Conservation (phyloP, 768 basidiomycete species). For the Boletellus ananiceps region DNA sequence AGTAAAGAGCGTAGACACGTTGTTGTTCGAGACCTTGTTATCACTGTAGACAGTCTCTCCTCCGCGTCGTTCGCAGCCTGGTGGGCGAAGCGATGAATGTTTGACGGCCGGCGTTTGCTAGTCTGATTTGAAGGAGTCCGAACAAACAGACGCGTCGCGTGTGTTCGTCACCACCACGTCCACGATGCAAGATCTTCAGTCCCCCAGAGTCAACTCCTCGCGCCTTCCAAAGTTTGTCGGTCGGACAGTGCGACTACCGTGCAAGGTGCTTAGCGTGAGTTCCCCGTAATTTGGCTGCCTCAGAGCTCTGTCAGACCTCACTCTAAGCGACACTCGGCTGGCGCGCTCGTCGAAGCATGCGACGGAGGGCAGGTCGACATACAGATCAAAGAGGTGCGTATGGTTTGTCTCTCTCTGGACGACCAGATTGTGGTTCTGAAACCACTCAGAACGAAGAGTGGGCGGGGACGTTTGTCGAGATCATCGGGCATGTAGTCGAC, state of each 20-base stretch:
- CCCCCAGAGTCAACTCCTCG: slow-evolving; percentile 60
- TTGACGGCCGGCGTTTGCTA: too few relatives aligned
- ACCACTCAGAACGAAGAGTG: slow-evolving; percentile 39
- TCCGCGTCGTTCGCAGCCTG: too few relatives aligned
- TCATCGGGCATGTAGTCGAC: slow-evolving; percentile 58
- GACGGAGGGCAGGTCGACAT: slow-evolving; percentile 64
- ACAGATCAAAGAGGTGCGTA: slow-evolving; percentile 37
- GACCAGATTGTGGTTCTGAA: neutral
- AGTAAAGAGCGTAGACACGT: too few relatives aligned
- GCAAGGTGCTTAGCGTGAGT: slow-evolving; percentile 54
- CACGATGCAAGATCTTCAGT: slow-evolving; percentile 25
- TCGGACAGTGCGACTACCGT: slow-evolving; percentile 55
- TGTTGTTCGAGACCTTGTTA: too few relatives aligned
- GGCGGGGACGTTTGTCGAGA: slow-evolving; percentile 55
- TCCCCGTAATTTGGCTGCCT: neutral
- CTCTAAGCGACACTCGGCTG: slow-evolving; percentile 36
- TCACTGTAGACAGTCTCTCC: too few relatives aligned
- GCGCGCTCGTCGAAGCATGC: slow-evolving; percentile 55
- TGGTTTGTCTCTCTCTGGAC: neutral
- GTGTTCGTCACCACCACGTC: slow-evolving; percentile 1
- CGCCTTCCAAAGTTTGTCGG: slow-evolving; percentile 49
- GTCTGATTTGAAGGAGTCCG: neutral
- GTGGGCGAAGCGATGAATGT: too few relatives aligned
- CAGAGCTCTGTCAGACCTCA: neutral
- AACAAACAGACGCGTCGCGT: slow-evolving; percentile 12